Percentiles rank a stretch among this genome's conserved stretches.
phyloP scores from a whole-genome alignment of 306 rosid species.

The Chamaecrista fasciculata region DNA sequence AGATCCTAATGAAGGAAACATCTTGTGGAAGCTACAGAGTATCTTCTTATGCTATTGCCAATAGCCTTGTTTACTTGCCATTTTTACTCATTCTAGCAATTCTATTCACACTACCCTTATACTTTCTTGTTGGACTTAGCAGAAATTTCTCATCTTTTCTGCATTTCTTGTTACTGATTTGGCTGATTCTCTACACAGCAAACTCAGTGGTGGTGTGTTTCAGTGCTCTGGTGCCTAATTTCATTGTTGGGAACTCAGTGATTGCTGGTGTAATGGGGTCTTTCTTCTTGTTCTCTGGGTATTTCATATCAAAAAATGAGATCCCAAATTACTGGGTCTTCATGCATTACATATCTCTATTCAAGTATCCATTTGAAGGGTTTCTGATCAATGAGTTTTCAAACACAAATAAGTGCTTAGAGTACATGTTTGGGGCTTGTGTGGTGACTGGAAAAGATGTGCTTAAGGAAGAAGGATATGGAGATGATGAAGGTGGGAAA shows the following conservation, averaged over 20 bases:
- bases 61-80: constrained; percentile 70
- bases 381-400: constrained; percentile 73
- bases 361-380: constrained; percentile 86
- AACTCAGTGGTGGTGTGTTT: constrained; percentile 81
- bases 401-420: constrained; percentile 59
- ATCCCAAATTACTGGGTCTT: constrained; percentile 74
- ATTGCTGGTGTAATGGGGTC: constrained; percentile 79
- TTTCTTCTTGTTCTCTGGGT: constrained; percentile 76
- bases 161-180: constrained; percentile 61
- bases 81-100: constrained; percentile 71
- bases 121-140: constrained; percentile 79
- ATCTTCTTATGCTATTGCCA: constrained; percentile 75
- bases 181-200: constrained; percentile 75
- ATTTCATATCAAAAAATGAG: constrained; percentile 66
- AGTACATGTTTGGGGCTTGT: constrained; percentile 66
- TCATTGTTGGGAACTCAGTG: constrained; percentile 78
- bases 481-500: constrained; percentile 53
- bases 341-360: constrained; percentile 75
- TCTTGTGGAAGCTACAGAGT: constrained; percentile 79
- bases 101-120: constrained; percentile 64
- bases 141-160: constrained; percentile 54
- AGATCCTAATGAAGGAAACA: constrained; percentile 74
- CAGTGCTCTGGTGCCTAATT: constrained; percentile 79
- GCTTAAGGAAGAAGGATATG: constrained; percentile 61
- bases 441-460: constrained; percentile 53